Evolutionary conservation across 495 filamentous ascomycete genomes (phyloP), one percentile per base, ranked within the genome.

Genomic region (Xanthoparmelia taractica): DNA sequence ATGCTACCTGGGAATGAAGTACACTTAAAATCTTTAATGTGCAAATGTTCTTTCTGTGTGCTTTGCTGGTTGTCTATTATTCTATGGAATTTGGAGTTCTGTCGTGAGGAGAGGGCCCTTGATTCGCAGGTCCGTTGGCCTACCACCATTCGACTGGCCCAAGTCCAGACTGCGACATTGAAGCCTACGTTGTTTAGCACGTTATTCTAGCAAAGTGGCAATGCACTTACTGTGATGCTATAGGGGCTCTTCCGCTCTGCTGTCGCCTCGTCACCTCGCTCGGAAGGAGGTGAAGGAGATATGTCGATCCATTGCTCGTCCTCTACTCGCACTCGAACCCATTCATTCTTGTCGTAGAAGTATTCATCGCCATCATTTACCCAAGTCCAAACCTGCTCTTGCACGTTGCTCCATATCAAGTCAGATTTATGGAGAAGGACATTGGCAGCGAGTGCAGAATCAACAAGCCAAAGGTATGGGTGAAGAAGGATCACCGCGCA

Each of bases 281-380:
- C 78, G 15, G 64, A 63, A 45, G 86, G 85, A 37, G 80, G 83
- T 57, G 82, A 82, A 6, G 93, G 93, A 10, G 86, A 84, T 73
- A 95, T 87, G 69, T 97, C 92, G 47, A 88, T 81, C 88, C 93
- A 99, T 58, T 86, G 78, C 77, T 99, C 94, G 33, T 83, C 78
- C 61, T 92, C 84, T 23, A 97, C 84, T 29, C 88, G 81, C 70
- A 97, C 88, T 18, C 91, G 85, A 12, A 96, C 92, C 63, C 87
- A 79, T 75, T 97, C 94, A 66, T 89, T 84, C 63, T 86, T 87
- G 75, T 98, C 94, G 74, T 90, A 96, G 69, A 85, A 94, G 71
- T 92, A 84, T 20, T 82, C 78, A 31, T 85, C 76, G 20, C 81
- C 87, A 0, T 88, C 87, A 41, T 78, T 84, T 4, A 85, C 78